Evolutionary conservation across 73 alveolate species (phyloP).

Genomic region (Tetrahymena thermophila): DNA sequence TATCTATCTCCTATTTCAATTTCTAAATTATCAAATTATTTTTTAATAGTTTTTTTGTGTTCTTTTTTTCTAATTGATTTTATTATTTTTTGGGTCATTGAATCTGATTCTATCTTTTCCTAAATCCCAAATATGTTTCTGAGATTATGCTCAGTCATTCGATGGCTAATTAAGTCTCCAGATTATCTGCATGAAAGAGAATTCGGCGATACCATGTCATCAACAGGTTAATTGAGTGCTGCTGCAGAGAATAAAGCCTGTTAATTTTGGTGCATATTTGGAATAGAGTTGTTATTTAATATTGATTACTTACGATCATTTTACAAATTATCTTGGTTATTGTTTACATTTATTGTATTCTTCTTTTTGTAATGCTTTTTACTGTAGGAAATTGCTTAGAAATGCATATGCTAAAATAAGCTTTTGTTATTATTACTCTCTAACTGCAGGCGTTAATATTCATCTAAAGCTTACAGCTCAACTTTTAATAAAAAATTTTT

Average conservation of each 20-base stretch:
- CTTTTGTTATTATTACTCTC: background rate
- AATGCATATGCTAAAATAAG: background rate
- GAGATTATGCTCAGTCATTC: background rate
- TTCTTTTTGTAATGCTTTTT: background rate
- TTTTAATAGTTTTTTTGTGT: background rate
- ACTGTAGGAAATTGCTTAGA: background rate
- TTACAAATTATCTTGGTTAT: background rate
- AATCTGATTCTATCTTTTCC: background rate
- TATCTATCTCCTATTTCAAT: background rate
- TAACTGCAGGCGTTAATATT: background rate
- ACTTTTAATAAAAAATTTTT: background rate
- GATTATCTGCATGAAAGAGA: background rate
- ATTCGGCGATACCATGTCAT: background rate
- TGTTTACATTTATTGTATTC: background rate
- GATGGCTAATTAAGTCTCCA: background rate
- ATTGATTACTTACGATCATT: background rate
- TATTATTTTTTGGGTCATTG: background rate
- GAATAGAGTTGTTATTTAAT: background rate
- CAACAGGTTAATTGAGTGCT: background rate
- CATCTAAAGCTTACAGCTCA: background rate
- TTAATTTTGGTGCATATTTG: background rate
- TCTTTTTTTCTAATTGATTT: background rate
- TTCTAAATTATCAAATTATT: background rate
- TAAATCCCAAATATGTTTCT: background rate
- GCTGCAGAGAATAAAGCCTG: background rate